phyloP scores from a whole-genome alignment of 129 eudicot species.

The Flaveria brownii region DNA sequence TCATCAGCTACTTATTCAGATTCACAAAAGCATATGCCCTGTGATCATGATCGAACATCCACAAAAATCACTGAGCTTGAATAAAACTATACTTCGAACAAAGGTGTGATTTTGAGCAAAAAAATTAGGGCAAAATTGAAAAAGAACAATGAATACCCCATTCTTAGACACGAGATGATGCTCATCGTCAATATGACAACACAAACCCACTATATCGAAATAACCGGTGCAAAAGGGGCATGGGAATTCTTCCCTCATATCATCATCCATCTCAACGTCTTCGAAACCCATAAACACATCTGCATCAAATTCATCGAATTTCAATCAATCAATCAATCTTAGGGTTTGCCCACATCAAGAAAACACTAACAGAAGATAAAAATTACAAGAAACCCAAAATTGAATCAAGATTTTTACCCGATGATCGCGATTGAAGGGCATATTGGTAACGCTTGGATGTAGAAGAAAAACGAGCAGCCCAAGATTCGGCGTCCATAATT shows the following conservation, averaged over 20 bases:
- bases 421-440: slow-evolving; percentile 79
- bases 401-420: slow-evolving; percentile 40
- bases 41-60: not conserved
- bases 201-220: slow-evolving; percentile 84
- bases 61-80: no score
- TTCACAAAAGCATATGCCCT: not conserved
- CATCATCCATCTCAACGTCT: slow-evolving; percentile 81
- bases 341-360: no score
- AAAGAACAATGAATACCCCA: slow-evolving; percentile 57
- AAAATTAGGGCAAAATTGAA: not conserved
- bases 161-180: slow-evolving; percentile 81
- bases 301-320: slow-evolving; percentile 37
- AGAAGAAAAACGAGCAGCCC: slow-evolving; percentile 80
- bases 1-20: not conserved
- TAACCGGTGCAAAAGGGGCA: slow-evolving; percentile 82
- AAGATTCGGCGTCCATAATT: slow-evolving; percentile 76
- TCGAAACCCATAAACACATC: slow-evolving; percentile 88
- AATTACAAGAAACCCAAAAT: slow-evolving; percentile 11
- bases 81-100: no score
- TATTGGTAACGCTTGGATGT: slow-evolving; percentile 80
- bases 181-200: slow-evolving; percentile 94
- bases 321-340: not conserved
- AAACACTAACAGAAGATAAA: not conserved
- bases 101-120: no score
- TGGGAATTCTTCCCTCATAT: slow-evolving; percentile 75